A percentile compares a stretch with the other conserved stretches of the same genome.
Conservation (phyloP, 2,329 filamentous ascomycete genomes). For the Tricladium varicosporioides region DNA sequence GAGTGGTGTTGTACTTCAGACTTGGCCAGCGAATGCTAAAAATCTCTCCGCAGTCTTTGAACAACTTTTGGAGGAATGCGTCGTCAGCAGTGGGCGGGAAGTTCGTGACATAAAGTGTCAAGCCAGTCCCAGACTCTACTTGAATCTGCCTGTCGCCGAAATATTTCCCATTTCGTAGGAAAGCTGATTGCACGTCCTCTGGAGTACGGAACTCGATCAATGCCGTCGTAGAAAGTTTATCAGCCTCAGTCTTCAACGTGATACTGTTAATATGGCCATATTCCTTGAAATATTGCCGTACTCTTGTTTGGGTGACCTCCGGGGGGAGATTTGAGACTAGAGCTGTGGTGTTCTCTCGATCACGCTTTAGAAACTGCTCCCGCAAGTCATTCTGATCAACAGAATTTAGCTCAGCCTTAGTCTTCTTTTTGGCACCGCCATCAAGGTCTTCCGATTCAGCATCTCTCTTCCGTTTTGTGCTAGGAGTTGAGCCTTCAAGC, state of each 20-base stretch:
- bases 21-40: constrained; percentile 87
- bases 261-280: constrained; percentile 83
- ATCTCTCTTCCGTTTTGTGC: constrained; percentile 73
- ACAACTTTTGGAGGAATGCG: constrained; percentile 64
- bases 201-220: constrained; percentile 80
- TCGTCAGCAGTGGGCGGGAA: constrained; percentile 79
- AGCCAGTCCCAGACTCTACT: constrained; percentile 71
- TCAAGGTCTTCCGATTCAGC: constrained; percentile 48
- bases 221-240: constrained; percentile 63
- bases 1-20: constrained; percentile 81
- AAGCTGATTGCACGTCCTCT: constrained; percentile 78
- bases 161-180: constrained; percentile 77
- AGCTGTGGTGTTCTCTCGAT: constrained; percentile 86
- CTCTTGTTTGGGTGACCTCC: constrained; percentile 65
- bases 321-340: constrained; percentile 75
- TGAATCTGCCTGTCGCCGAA: constrained; percentile 71
- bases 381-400: constrained; percentile 36
- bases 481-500: constrained; percentile 23
- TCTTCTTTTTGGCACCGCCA: constrained; percentile 64
- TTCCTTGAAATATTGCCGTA: constrained; percentile 88
- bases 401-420: constrained; percentile 42
- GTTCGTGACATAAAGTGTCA: constrained; percentile 88
- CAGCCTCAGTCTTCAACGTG: constrained; percentile 61
- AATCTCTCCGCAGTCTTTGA: constrained; percentile 75
- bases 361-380: constrained; percentile 60